phyloP scores from a whole-genome alignment of 2,329 filamentous ascomycete species.

The Ceratocystis variospora region DNA sequence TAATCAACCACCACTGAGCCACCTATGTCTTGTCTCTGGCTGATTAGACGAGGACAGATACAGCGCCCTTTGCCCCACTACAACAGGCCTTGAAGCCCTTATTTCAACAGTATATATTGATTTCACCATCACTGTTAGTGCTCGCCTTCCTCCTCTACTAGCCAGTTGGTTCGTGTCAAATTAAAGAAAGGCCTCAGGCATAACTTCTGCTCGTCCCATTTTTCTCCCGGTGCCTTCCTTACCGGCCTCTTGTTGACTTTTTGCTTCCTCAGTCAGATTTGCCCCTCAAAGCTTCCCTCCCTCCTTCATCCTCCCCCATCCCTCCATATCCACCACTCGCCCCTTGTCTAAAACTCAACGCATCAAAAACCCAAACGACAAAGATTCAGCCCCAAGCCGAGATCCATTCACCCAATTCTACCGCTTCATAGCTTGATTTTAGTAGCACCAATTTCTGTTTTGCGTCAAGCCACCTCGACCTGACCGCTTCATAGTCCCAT shows the following conservation, averaged over 20 bases:
- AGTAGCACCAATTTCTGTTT: no score
- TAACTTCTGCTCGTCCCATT: no score
- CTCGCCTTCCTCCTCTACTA: no score
- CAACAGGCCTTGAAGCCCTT: not conserved
- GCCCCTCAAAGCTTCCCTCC: not conserved
- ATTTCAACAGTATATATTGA: no score
- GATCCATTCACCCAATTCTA: not conserved
- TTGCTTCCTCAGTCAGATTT: not conserved
- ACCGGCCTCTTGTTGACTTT: not conserved
- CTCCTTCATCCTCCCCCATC: not conserved
- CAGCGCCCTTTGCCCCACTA: not conserved
- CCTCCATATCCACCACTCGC: not conserved
- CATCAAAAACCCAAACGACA: not conserved
- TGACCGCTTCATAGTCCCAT: not conserved
- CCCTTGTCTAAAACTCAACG: not conserved
- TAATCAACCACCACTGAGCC: no score
- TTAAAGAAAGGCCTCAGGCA: conserved; percentile 2
- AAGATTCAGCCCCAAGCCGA: not conserved
- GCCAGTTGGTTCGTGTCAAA: not conserved
- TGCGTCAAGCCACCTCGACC: not conserved
- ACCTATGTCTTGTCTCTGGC: no score
- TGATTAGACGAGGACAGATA: not conserved
- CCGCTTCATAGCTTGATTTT: not conserved
- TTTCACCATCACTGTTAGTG: no score
- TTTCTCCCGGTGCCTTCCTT: not conserved